phyloP scores from a whole-genome alignment of 352 stramenopile genomes.

The Paralagenidium karlingii region DNA sequence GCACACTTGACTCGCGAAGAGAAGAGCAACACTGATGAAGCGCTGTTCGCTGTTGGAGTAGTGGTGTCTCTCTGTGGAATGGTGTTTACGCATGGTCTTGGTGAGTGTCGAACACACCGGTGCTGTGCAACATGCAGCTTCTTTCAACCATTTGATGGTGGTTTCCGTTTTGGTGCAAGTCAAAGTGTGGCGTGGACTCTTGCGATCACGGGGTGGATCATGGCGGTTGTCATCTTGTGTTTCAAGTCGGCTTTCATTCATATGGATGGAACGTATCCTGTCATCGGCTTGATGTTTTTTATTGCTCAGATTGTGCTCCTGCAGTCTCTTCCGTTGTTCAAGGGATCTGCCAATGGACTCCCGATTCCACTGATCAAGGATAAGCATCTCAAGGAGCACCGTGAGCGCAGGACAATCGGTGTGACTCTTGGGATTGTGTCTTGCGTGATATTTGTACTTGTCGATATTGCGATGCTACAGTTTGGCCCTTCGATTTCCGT shows the following conservation, averaged over 20 bases:
- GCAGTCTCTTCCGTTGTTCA: conserved; percentile 24
- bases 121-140: conserved; percentile 21
- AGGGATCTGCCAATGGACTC: conserved; percentile 1
- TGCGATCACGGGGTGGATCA: conserved; percentile 17
- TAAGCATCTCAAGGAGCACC: too few relatives aligned
- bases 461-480: conserved; percentile 29
- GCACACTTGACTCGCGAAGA: too few relatives aligned
- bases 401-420: too few relatives aligned
- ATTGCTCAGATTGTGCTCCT: conserved; percentile 22
- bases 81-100: conserved; percentile 20
- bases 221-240: conserved; percentile 27
- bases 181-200: conserved; percentile 44
- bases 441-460: conserved; percentile 29
- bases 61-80: conserved; percentile 23
- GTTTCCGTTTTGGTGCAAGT: conserved; percentile 29
- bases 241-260: conserved; percentile 30
- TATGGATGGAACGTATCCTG: conserved; percentile 22
- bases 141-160: conserved; percentile 34
- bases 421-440: conserved; percentile 21
- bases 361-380: neutral
- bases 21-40: too few relatives aligned
- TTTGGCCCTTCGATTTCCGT: conserved; percentile 26
- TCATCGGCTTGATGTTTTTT: conserved; percentile 27
- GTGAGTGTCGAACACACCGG: conserved; percentile 17
- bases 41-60: conserved; percentile 3